Evolutionary conservation across 305 asterid species (phyloP), one percentile per base, ranked within the genome.

Genomic region (Rubia peregrina): DNA sequence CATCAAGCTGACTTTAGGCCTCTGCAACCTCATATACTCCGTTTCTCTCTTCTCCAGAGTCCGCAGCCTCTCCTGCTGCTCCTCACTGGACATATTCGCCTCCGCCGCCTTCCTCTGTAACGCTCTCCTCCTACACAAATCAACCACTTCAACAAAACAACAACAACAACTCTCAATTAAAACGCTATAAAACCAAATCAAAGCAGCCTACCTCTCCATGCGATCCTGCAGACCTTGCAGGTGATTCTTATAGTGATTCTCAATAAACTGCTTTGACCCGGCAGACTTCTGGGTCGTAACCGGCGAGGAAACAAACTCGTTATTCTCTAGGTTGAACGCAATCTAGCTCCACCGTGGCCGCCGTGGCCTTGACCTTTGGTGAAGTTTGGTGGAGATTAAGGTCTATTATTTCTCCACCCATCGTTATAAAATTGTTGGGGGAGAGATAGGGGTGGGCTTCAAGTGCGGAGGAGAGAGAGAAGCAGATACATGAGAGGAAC

Each of bases 1-100:
- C 98, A 86, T 94, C 98, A 75, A 94, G 40, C 98, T 92, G 22
- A 94, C 92, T 84, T 91, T 94, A 84, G 89, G 95, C 89, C 98
- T 89, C 82, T 89, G 96, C 87, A 88, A 81, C 79, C 98, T 88
- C 97, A 94, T 94, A 71, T 77, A 94, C 80, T 87, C 98, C 0
- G 98, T 94, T 79, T 94, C 98, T 78, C 90, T 88, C 80, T 78
- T 88, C 86, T 89, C 98, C 88, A 94, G 82, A 83, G 91, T 90
- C 88, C 95, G 83, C 76, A 90, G 36, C 97, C 89, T 80, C 82
- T 75, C 87, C 77, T 90, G 93, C 65, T 90, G 92, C 85, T 90
- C 95, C 85, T 93, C 97, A 42, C 82, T 86, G 8, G 98, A 89
- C 17, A 93, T 83, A 76, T 86, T 86, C 30, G 87, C 91, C 78